A percentile compares a stretch with the other conserved stretches of the same genome.
phyloP scores from a whole-genome alignment of 495 filamentous ascomycete species.

The Aspergillus taichungensis region DNA sequence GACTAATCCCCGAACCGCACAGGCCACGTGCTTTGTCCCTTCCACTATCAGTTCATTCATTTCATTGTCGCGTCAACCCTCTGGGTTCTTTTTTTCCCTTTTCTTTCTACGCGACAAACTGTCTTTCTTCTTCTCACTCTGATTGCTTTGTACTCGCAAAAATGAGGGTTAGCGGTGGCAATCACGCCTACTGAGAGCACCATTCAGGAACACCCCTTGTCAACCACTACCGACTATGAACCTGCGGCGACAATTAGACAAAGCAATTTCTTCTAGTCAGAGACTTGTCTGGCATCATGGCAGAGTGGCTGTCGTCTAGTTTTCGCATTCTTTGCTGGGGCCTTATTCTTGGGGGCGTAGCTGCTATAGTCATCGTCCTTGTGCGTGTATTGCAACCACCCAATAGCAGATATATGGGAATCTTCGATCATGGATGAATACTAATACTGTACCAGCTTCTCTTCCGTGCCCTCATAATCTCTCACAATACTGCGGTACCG shows the following conservation, averaged over 20 bases:
- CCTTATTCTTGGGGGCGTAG: background rate
- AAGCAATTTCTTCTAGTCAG: no score
- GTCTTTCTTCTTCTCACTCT: background rate
- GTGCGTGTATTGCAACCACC: conserved; percentile 17
- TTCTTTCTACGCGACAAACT: background rate
- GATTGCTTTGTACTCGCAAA: background rate
- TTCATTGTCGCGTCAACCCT: conserved; percentile 1
- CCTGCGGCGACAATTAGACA: no score
- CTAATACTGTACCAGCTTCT: conserved; percentile 14
- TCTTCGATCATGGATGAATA: background rate
- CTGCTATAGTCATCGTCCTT: conserved; percentile 7
- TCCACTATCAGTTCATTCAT: no score
- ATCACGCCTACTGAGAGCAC: no score
- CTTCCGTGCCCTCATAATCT: conserved; percentile 17
- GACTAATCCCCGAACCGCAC: conserved; percentile 28
- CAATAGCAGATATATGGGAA: no score
- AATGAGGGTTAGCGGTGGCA: background rate
- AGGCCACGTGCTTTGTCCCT: conserved; percentile 17
- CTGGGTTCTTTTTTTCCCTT: conserved; percentile 1
- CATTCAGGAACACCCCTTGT: no score
- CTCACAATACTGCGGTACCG: conserved; percentile 25
- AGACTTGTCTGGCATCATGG: background rate
- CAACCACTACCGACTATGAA: no score
- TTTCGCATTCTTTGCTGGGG: conserved; percentile 2
- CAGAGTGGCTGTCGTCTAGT: background rate